phyloP scores from a whole-genome alignment of 164 flowering plant genomes.

The Dillenia suffruticosa region DNA sequence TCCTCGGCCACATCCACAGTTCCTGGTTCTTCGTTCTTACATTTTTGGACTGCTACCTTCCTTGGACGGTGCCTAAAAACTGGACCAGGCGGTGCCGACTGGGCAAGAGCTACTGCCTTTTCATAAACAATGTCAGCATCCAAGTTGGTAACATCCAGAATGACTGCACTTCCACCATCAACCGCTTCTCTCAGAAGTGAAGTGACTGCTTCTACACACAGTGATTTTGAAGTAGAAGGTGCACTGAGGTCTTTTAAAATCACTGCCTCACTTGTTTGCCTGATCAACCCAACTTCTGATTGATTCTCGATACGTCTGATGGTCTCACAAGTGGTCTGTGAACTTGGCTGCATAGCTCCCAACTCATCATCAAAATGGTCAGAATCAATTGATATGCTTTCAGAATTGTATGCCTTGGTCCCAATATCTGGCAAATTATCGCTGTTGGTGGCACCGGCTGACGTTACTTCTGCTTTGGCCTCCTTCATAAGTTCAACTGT shows the following conservation, averaged over 20 bases:
- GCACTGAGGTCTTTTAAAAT: conserved; percentile 2
- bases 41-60: conserved; percentile 21
- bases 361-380: conserved; percentile 1
- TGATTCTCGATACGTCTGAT: conserved; percentile 4
- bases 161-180: conserved; percentile 62
- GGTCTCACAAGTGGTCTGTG: conserved; percentile 9
- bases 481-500: neutral
- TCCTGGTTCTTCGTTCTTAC: conserved; percentile 20
- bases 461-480: too few relatives aligned
- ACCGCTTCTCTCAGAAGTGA: conserved; percentile 59
- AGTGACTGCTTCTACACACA: conserved; percentile 39
- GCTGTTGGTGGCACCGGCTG: too few relatives aligned
- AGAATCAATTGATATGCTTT: conserved; percentile 2
- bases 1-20: conserved; percentile 14
- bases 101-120: conserved; percentile 53
- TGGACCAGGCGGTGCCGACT: conserved; percentile 73
- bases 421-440: too few relatives aligned
- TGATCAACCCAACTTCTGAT: conserved; percentile 2
- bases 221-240: conserved; percentile 5
- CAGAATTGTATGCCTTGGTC: neutral
- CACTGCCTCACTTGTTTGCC: conserved; percentile 13
- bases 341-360: neutral
- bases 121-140: conserved; percentile 65
- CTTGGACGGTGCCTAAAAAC: conserved; percentile 35
- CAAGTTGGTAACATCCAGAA: conserved; percentile 42